Conservation (phyloP, 371 early-diverging fungal species). For the Mycotypha africana region DNA sequence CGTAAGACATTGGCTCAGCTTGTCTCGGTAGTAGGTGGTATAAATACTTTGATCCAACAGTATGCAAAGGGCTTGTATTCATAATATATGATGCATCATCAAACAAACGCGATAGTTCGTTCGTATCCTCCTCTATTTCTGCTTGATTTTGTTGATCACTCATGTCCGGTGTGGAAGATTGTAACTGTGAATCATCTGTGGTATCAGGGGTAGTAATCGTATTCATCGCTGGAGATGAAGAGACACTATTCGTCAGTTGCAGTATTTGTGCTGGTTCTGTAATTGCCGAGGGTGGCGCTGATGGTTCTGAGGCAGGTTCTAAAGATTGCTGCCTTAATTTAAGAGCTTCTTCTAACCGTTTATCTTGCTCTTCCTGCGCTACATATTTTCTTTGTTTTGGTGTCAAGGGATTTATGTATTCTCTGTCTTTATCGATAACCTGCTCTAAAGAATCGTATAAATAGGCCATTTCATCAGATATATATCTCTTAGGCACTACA, state of each 20-base stretch:
- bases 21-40: slow-evolving; percentile 16
- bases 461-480: slow-evolving; percentile 16
- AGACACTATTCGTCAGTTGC: too few relatives aligned
- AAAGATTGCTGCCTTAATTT: too few relatives aligned
- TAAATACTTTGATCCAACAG: slow-evolving; percentile 19
- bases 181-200: too few relatives aligned
- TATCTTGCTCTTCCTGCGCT: background rate
- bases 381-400: slow-evolving; percentile 15
- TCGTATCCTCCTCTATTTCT: too few relatives aligned
- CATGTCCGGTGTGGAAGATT: too few relatives aligned
- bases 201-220: too few relatives aligned
- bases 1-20: slow-evolving; percentile 2
- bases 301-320: background rate
- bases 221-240: too few relatives aligned
- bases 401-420: slow-evolving; percentile 24
- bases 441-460: slow-evolving; percentile 3
- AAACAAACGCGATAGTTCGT: too few relatives aligned
- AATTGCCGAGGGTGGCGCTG: background rate
- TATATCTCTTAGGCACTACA: slow-evolving; percentile 17
- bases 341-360: too few relatives aligned
- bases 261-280: too few relatives aligned
- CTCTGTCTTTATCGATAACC: background rate
- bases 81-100: background rate
- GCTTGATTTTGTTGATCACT: too few relatives aligned
- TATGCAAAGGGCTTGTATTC: slow-evolving; percentile 11